A percentile compares a stretch with the other conserved stretches of the same genome.
phyloP scores from a whole-genome alignment of 2,329 filamentous ascomycete species.

The Elsinoe fawcettii region DNA sequence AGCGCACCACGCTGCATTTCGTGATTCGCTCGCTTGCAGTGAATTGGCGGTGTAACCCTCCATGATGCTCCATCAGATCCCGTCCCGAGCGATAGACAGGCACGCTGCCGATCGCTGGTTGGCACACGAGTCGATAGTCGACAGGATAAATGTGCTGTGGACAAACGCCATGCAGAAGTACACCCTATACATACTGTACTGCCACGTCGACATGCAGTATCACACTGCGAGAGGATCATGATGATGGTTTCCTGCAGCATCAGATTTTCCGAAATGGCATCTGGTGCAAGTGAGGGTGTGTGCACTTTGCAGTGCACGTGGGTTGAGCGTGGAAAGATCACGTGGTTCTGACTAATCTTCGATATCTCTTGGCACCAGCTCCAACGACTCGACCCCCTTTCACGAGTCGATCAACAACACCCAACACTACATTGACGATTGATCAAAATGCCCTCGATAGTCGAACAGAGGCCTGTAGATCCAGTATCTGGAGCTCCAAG shows the following conservation, averaged over 20 bases:
- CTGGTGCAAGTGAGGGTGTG: not conserved
- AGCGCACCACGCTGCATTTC: not conserved
- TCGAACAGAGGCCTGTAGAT: constrained; percentile 16
- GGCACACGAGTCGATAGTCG: constrained; percentile 2
- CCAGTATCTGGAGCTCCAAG: constrained; percentile 31
- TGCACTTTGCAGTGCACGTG: not conserved
- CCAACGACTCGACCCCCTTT: not conserved
- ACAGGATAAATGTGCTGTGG: too few species aligned
- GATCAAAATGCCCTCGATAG: constrained; percentile 20
- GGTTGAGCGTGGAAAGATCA: not conserved
- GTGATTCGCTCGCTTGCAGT: constrained; percentile 9
- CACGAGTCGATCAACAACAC: not conserved
- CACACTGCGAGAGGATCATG: not conserved
- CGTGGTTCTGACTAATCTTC: constrained; percentile 4
- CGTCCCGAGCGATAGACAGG: constrained; percentile 11
- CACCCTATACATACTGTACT: not conserved
- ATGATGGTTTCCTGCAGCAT: not conserved
- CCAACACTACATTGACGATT: not conserved
- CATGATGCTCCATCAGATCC: not conserved
- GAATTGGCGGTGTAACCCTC: not conserved
- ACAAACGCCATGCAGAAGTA: not conserved
- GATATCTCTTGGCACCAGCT: not conserved
- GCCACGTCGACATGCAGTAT: constrained; percentile 5
- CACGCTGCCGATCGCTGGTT: constrained; percentile 12
- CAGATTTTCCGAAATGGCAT: not conserved